Evolutionary conservation across 768 basidiomycete species (phyloP).

Genomic region (Cystofilobasidium ferigula): DNA sequence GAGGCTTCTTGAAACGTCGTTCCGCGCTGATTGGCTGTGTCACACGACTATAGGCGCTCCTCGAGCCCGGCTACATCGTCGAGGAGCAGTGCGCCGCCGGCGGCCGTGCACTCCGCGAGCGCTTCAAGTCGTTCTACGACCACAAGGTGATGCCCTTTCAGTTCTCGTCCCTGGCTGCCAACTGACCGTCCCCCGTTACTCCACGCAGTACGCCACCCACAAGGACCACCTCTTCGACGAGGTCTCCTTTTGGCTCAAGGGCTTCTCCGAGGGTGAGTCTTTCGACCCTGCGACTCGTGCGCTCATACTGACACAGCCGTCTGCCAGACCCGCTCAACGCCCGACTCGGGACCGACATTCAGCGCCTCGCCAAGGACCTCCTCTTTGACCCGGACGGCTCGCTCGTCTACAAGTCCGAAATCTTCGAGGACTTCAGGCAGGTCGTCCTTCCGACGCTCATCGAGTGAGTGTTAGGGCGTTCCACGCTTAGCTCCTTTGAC

Average conservation of each 20-base stretch:
- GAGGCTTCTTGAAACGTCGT: too few relatives aligned
- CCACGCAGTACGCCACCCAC: constrained; percentile 50
- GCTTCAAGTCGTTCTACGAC: constrained; percentile 67
- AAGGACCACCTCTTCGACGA: constrained; percentile 68
- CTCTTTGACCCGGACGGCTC: constrained; percentile 57
- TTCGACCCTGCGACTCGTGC: constrained; percentile 48
- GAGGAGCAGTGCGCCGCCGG: constrained; percentile 60
- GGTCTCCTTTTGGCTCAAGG: constrained; percentile 63
- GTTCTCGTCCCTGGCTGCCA: neutral
- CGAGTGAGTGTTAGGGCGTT: constrained; percentile 41
- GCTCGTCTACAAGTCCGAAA: constrained; percentile 71
- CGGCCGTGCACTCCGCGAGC: constrained; percentile 54
- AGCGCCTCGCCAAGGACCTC: constrained; percentile 65
- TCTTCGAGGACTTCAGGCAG: constrained; percentile 73
- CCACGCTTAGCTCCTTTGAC: neutral
- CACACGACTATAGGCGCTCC: constrained; percentile 46
- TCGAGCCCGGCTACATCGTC: constrained; percentile 78
- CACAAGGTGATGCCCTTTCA: constrained; percentile 31
- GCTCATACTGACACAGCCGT: neutral
- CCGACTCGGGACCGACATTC: constrained; percentile 59
- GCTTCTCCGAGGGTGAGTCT: constrained; percentile 61
- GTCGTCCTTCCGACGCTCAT: constrained; percentile 72
- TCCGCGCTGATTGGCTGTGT: too few relatives aligned
- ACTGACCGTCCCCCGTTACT: neutral
- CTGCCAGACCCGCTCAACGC: constrained; percentile 24